These are phyloP conservation scores for Paramecium octaurelia DNA, from an alignment of 73 alveolate genomes.

Conservation along the genomic window DNA sequence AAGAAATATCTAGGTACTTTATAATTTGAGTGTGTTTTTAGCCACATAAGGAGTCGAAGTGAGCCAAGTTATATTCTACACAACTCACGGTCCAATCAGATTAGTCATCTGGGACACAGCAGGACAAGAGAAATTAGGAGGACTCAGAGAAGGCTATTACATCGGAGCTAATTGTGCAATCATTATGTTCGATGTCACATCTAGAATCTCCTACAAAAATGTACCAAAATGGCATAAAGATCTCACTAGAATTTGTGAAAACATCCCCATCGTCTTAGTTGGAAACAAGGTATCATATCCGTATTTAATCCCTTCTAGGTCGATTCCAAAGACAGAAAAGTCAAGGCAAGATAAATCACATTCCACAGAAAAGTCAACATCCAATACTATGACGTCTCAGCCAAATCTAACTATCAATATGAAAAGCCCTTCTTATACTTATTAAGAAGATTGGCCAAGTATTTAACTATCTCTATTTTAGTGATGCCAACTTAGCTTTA, in stretches of 20 bases:
- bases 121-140: slow-evolving; percentile 90
- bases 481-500: slow-evolving; percentile 73
- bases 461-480: background rate
- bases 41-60: slow-evolving; percentile 98
- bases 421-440: slow-evolving; percentile 99
- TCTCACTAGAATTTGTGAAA: slow-evolving; percentile 93
- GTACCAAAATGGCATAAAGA: slow-evolving; percentile 98
- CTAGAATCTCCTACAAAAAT: slow-evolving; percentile 98
- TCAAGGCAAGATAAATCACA: slow-evolving; percentile 97
- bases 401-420: slow-evolving; percentile 98
- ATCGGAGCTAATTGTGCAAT: slow-evolving; percentile 90
- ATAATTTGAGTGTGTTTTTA: background rate
- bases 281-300: slow-evolving; percentile 81
- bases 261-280: slow-evolving; percentile 92
- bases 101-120: slow-evolving; percentile 94
- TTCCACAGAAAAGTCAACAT: slow-evolving; percentile 98
- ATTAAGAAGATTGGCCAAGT: slow-evolving; percentile 91
- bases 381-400: slow-evolving; percentile 99
- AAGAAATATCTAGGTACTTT: slow-evolving; percentile 69
- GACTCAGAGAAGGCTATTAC: slow-evolving; percentile 93
- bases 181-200: slow-evolving; percentile 99
- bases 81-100: slow-evolving; percentile 84
- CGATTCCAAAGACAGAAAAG: slow-evolving; percentile 99
- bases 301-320: slow-evolving; percentile 48
- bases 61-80: slow-evolving; percentile 90